Conservation (phyloP, 306 rosid genomes). For the Mimosa bimucronata region DNA sequence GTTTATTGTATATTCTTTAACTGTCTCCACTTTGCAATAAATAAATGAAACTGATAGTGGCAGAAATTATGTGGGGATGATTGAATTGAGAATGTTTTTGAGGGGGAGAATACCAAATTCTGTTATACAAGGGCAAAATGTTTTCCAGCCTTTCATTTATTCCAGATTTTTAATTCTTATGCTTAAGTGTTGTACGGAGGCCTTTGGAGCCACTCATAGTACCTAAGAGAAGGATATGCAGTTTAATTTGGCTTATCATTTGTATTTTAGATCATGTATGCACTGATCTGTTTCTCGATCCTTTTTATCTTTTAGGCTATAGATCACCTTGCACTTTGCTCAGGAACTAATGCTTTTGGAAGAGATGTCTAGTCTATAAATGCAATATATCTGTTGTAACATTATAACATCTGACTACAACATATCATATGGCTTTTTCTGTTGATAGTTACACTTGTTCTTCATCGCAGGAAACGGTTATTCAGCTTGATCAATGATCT, state of each 20-base stretch:
- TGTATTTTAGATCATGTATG: background rate
- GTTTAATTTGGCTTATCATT: background rate
- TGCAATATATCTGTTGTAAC: slow-evolving; percentile 11
- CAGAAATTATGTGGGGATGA: slow-evolving; percentile 2
- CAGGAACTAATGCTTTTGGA: slow-evolving; percentile 15
- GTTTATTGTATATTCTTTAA: background rate
- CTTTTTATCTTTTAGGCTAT: background rate
- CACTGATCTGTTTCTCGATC: background rate
- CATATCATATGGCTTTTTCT: slow-evolving; percentile 22
- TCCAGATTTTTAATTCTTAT: background rate
- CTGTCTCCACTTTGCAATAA: background rate
- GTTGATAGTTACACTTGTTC: slow-evolving; percentile 28
- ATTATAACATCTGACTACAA: slow-evolving; percentile 16
- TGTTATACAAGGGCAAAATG: background rate
- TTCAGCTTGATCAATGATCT: slow-evolving; percentile 96
- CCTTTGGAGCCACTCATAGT: background rate
- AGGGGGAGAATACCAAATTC: background rate
- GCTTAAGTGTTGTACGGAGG: background rate
- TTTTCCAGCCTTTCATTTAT: background rate
- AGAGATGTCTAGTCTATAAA: background rate
- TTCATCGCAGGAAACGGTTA: slow-evolving; percentile 78
- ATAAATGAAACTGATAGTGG: background rate
- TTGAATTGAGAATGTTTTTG: background rate
- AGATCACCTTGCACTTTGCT: slow-evolving; percentile 13
- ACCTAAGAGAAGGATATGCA: background rate